phyloP scores from a whole-genome alignment of 1,139 yeast species.

The Pichia inconspicua region DNA sequence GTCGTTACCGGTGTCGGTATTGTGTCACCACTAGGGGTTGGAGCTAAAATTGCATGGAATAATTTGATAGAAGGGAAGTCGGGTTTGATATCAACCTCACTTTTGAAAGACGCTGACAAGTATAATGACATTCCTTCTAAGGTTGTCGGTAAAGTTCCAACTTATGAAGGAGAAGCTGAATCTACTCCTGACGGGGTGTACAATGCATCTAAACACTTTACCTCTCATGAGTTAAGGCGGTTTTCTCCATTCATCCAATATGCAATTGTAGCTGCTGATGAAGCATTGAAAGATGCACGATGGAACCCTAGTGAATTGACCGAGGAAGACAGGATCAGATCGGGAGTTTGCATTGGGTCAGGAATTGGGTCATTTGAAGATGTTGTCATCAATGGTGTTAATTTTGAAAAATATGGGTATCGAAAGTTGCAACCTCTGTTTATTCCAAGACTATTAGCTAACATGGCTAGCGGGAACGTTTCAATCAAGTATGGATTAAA shows the following conservation, averaged over 20 bases:
- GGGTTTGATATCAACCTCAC: constrained; percentile 49
- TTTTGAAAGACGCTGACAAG: constrained; percentile 38
- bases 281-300: constrained; percentile 65
- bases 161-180: constrained; percentile 31
- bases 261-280: constrained; percentile 67
- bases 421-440: constrained; percentile 76
- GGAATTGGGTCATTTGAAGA: constrained; percentile 91
- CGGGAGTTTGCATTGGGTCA: constrained; percentile 85
- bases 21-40: constrained; percentile 80
- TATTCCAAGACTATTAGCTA: constrained; percentile 73
- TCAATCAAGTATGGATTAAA: constrained; percentile 66
- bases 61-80: constrained; percentile 42
- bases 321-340: constrained; percentile 30
- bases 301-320: constrained; percentile 34
- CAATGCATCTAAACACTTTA: constrained; percentile 33
- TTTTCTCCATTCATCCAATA: constrained; percentile 71
- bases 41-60: constrained; percentile 47
- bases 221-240: constrained; percentile 43
- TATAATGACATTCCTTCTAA: constrained; percentile 62
- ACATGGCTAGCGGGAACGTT: constrained; percentile 93
- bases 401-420: constrained; percentile 48
- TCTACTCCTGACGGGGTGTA: constrained; percentile 1
- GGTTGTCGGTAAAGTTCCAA: constrained; percentile 72
- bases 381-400: constrained; percentile 49
- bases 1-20: constrained; percentile 90